Conservation (phyloP, 2,329 filamentous ascomycete species). For the Fusarium decemcellulare region DNA sequence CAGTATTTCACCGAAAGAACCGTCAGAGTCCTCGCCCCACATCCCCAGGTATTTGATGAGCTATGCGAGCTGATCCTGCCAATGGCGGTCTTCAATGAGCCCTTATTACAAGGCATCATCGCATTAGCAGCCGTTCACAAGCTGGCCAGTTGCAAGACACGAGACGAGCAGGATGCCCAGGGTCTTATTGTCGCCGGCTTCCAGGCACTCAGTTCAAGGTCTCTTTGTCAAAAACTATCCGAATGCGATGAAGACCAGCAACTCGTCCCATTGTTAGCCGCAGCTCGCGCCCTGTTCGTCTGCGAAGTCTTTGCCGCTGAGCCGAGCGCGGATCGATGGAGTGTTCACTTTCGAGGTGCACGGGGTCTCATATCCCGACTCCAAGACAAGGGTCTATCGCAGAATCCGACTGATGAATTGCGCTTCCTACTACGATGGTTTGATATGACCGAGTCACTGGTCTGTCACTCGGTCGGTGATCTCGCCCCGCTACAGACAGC, state of each 20-base stretch:
- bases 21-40: slow-evolving; percentile 30
- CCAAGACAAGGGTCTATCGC: slow-evolving; percentile 13
- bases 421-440: slow-evolving; percentile 36
- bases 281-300: slow-evolving; percentile 31
- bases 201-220: slow-evolving; percentile 37
- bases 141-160: slow-evolving; percentile 32
- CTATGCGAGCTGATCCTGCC: slow-evolving; percentile 34
- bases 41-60: slow-evolving; percentile 34
- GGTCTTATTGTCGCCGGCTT: slow-evolving; percentile 31
- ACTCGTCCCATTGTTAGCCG: slow-evolving; percentile 25
- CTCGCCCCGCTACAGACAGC: slow-evolving; percentile 25
- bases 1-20: slow-evolving; percentile 39
- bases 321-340: slow-evolving; percentile 36
- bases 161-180: slow-evolving; percentile 28
- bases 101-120: slow-evolving; percentile 31
- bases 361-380: slow-evolving; percentile 29
- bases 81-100: slow-evolving; percentile 37
- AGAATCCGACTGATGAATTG: slow-evolving; percentile 30
- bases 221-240: slow-evolving; percentile 28
- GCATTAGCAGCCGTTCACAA: slow-evolving; percentile 35
- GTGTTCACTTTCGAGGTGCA: slow-evolving; percentile 35
- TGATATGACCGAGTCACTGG: slow-evolving; percentile 37
- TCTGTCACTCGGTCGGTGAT: slow-evolving; percentile 31
- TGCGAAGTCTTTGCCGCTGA: slow-evolving; percentile 38
- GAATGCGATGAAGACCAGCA: slow-evolving; percentile 30